Conservation (phyloP, 2,329 filamentous ascomycete species). For the Diaporthe longicolla region DNA sequence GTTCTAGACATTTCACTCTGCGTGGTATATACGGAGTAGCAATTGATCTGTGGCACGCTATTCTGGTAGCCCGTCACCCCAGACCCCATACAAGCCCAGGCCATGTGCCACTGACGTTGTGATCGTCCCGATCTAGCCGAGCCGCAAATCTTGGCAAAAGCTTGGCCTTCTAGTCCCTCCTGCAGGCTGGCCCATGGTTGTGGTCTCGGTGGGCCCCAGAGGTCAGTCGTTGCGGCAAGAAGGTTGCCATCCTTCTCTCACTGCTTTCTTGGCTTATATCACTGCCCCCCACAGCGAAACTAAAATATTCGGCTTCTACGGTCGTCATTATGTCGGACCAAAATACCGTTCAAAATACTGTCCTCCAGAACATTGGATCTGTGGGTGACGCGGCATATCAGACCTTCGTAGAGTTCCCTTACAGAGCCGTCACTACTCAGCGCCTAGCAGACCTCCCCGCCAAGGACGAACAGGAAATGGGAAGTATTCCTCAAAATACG, state of each 20-base stretch:
- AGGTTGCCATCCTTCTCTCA: not conserved
- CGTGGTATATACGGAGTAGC: not conserved
- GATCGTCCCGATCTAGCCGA: constrained; percentile 21
- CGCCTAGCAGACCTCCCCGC: constrained; percentile 44
- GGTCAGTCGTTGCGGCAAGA: constrained; percentile 5
- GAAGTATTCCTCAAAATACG: constrained; percentile 9
- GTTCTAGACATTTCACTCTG: not conserved
- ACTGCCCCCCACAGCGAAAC: constrained; percentile 4
- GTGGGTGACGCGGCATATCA: constrained; percentile 47
- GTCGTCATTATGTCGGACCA: constrained; percentile 21
- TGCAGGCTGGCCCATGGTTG: constrained; percentile 15
- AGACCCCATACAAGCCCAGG: constrained; percentile 24
- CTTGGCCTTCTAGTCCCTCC: constrained; percentile 39
- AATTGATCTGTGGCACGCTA: not conserved
- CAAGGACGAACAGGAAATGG: not conserved
- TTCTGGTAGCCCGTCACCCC: not conserved
- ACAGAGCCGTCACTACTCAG: constrained; percentile 49
- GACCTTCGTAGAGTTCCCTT: constrained; percentile 50
- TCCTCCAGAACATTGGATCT: constrained; percentile 23
- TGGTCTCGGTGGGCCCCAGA: constrained; percentile 17
- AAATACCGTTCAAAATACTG: constrained; percentile 37
- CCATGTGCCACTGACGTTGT: constrained; percentile 41
- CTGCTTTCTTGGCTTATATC: constrained; percentile 13
- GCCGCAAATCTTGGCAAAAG: constrained; percentile 44
- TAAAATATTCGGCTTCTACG: not conserved